phyloP scores from a whole-genome alignment of 176 grass and related monocot species.

The Oryza glumipatula region DNA sequence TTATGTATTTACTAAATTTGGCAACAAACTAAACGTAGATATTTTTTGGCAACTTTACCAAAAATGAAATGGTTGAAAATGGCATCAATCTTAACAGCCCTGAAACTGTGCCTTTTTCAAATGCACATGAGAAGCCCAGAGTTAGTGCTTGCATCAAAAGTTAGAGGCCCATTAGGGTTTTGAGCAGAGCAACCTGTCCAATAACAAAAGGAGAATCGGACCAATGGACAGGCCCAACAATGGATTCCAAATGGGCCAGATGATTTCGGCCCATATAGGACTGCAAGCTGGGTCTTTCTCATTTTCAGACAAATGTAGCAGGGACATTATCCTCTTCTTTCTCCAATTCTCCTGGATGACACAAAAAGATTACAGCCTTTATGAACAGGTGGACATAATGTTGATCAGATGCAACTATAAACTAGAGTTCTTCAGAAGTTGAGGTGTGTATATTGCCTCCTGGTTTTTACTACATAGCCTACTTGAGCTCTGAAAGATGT shows the following conservation, averaged over 20 bases:
- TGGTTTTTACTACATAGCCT: conserved; percentile 3
- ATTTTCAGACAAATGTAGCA: neutral
- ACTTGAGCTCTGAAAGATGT: neutral
- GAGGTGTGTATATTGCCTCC: neutral
- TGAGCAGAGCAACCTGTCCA: neutral
- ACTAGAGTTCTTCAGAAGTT: neutral
- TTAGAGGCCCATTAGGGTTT: neutral
- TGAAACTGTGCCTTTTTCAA: neutral
- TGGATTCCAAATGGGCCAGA: neutral
- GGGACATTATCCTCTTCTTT: neutral
- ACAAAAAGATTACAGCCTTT: neutral
- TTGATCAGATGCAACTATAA: neutral
- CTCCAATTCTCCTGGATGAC: neutral
- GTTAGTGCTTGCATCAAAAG: neutral
- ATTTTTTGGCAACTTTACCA: no score
- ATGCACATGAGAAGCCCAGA: neutral
- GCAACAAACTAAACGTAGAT: no score
- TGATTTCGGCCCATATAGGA: neutral
- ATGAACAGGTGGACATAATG: neutral
- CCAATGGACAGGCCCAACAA: neutral
- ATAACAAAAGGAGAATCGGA: neutral
- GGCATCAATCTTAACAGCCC: no score
- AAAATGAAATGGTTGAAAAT: no score
- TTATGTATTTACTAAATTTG: no score
- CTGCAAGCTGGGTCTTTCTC: neutral